Evolutionary conservation across 345 rosid species (phyloP).

Genomic region (Moricandia moricandioides): DNA sequence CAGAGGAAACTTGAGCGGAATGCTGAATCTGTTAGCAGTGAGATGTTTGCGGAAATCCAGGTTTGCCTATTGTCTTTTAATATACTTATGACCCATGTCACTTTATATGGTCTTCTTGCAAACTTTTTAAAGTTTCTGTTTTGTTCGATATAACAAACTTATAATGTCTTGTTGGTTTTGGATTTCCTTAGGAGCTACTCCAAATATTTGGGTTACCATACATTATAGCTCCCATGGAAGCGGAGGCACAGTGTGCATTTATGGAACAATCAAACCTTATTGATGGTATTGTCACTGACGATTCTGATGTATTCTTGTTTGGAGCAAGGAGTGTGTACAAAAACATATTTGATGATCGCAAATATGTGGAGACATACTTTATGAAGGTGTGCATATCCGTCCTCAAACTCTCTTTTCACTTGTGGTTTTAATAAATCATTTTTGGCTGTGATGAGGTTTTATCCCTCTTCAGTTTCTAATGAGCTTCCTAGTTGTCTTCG

Average conservation of each 20-base stretch:
- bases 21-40: slow-evolving; percentile 91
- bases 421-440: not conserved
- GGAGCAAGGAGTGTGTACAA: slow-evolving; percentile 88
- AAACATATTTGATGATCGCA: slow-evolving; percentile 95
- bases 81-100: slow-evolving; percentile 2
- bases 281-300: slow-evolving; percentile 97
- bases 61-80: slow-evolving; percentile 35
- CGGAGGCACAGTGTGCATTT: slow-evolving; percentile 95
- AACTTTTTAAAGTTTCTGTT: not conserved
- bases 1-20: slow-evolving; percentile 86
- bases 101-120: not conserved
- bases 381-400: slow-evolving; percentile 57
- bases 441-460: not conserved
- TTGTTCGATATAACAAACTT: not conserved
- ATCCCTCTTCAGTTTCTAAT: not conserved
- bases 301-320: slow-evolving; percentile 91
- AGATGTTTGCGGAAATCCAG: slow-evolving; percentile 97
- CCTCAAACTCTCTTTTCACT: not conserved
- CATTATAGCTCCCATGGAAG: slow-evolving; percentile 98
- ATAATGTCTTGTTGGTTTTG: slow-evolving; percentile 1
- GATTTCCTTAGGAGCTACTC: slow-evolving; percentile 67
- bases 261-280: slow-evolving; percentile 84
- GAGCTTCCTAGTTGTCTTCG: not conserved
- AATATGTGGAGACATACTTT: slow-evolving; percentile 94
- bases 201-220: slow-evolving; percentile 98